Evolutionary conservation across 257 asterid genomes (phyloP).

Genomic region (Lithospermum erythrorhizon): DNA sequence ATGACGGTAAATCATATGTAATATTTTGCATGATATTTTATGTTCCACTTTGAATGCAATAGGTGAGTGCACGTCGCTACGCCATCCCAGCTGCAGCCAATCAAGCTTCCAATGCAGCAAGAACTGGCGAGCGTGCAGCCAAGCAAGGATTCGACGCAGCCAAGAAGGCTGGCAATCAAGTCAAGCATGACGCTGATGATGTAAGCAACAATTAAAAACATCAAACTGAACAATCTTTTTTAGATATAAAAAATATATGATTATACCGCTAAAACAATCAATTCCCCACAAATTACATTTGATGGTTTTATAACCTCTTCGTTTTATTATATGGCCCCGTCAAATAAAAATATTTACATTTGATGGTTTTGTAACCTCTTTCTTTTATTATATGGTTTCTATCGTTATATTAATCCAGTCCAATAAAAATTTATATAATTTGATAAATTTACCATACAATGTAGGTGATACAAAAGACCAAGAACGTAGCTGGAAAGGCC

Average conservation of each 20-base stretch:
- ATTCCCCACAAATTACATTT: too few relatives aligned
- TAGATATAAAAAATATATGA: too few relatives aligned
- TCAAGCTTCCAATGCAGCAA: slow-evolving; percentile 33
- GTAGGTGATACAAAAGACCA: slow-evolving; percentile 35
- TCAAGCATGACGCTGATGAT: slow-evolving; percentile 30
- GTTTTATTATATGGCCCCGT: too few relatives aligned
- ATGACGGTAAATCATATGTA: too few relatives aligned
- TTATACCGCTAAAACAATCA: too few relatives aligned
- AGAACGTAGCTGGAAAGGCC: slow-evolving; percentile 40
- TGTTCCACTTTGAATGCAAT: neutral
- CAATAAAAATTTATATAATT: neutral
- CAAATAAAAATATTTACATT: neutral
- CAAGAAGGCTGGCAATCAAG: slow-evolving; percentile 36
- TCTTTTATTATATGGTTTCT: too few relatives aligned
- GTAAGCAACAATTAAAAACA: slow-evolving; percentile 16
- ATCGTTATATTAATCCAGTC: too few relatives aligned
- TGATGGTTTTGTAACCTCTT: too few relatives aligned
- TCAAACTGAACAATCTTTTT: too few relatives aligned
- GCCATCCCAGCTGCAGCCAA: slow-evolving; percentile 25
- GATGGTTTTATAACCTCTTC: too few relatives aligned
- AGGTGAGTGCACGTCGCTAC: slow-evolving; percentile 19
- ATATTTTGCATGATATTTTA: too few relatives aligned
- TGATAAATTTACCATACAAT: neutral
- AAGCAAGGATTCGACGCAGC: slow-evolving; percentile 43
- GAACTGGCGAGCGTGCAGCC: slow-evolving; percentile 36